Evolutionary conservation across 2,329 filamentous ascomycete genomes (phyloP), one percentile per base, ranked within the genome.

Genomic region (Penicillium hesseltinei): DNA sequence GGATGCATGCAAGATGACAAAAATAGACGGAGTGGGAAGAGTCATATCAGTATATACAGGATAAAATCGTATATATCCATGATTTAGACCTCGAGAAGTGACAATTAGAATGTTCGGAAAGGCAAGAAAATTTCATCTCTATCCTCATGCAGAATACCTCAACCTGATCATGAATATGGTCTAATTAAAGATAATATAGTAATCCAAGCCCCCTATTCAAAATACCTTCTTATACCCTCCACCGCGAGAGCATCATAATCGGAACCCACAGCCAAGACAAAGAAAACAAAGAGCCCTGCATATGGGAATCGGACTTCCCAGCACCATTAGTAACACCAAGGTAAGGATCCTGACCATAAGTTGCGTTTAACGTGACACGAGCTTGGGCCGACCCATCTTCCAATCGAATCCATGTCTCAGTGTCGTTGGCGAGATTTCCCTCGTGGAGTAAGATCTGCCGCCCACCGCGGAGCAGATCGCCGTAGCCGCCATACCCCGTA

Each of bases 401-500:
- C 33, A 88, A 73, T 4, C 84, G 77, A 35, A 87, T 83, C 80
- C 84, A 88, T 0, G 84, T 87, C 42, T 86, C 78, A 0, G 84
- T 71, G 35, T 77, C 77, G n/a, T 73, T 61, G 63, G 64, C 64
- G 10, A 84, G 65, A 39, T 71, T 72, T 0, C 74, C 68, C 43
- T 82, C 75, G 1, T 77, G 73, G 1, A 88, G 65, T 3, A 78
- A 64, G 9, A 88, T 72, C 64, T 87, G 82, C 1, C 85, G 76
- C 3, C 81, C 79, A 1, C 87, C 88, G 0, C 87, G 81, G 17
- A 82, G 81, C 84, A 84, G 88, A 47, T 77, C 77, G 0, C 86
- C 85, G 60, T 90, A 90, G 0, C 88, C 88, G 0, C 87, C 88
- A 56, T 90, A 90, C 0, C 88, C 88, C 0, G 84, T 81, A 62